Percentiles rank a stretch among this genome's conserved stretches.
phyloP scores from a whole-genome alignment of 345 rosid species.

The Crucihimalaya himalaica region DNA sequence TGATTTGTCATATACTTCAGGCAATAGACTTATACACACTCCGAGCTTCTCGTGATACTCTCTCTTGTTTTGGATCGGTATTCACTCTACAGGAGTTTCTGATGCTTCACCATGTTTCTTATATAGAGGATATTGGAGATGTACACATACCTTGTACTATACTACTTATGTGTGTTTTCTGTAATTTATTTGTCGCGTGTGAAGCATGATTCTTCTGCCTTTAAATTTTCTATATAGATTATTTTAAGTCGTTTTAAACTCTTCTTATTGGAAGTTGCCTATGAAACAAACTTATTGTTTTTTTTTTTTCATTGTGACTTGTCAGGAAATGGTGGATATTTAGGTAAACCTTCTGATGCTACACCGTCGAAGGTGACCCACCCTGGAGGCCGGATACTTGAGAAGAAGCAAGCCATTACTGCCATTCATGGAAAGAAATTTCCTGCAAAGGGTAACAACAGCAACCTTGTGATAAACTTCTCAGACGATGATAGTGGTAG shows the following conservation, averaged over 20 bases:
- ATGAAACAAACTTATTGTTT: neutral
- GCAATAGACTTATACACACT: neutral
- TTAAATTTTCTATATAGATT: neutral
- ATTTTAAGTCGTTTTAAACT: neutral
- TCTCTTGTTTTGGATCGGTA: neutral
- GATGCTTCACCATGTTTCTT: neutral
- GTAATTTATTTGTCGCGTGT: constrained; percentile 5
- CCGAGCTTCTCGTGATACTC: constrained; percentile 1
- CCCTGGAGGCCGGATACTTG: constrained; percentile 45
- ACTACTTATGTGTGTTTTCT: constrained; percentile 4
- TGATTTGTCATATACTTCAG: neutral
- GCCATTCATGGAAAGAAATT: constrained; percentile 47
- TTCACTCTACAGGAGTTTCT: constrained; percentile 5
- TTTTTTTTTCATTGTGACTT: constrained; percentile 16
- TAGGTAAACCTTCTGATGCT: constrained; percentile 37
- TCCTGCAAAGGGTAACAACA: constrained; percentile 46
- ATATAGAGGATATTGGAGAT: constrained; percentile 12
- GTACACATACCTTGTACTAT: constrained; percentile 1
- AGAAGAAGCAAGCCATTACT: constrained; percentile 51
- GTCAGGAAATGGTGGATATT: constrained; percentile 48
- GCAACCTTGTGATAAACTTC: constrained; percentile 87
- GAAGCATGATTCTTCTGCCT: neutral
- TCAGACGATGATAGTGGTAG: constrained; percentile 88
- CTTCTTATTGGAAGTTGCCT: neutral
- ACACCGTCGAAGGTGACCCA: constrained; percentile 34